Percentiles rank a stretch among this genome's conserved stretches.
phyloP scores from a whole-genome alignment of 2,329 filamentous ascomycete genomes.

The Penicillium sp. region DNA sequence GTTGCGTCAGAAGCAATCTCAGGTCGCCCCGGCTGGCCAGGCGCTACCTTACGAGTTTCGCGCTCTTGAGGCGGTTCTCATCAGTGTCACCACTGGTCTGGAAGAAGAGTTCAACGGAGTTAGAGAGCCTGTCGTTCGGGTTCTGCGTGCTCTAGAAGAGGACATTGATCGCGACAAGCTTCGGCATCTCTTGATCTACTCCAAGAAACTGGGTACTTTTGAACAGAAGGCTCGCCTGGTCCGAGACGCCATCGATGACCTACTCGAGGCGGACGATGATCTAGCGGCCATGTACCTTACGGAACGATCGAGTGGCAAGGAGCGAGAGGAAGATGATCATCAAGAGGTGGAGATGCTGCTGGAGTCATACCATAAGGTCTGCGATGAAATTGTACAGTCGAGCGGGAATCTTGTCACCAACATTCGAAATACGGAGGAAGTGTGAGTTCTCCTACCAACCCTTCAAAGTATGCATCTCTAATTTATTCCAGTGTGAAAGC shows the following conservation, averaged over 20 bases:
- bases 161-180: constrained; percentile 96
- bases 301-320: constrained; percentile 75
- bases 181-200: constrained; percentile 85
- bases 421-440: constrained; percentile 97
- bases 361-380: constrained; percentile 96
- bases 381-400: constrained; percentile 96
- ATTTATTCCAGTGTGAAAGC: constrained; percentile 72
- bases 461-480: constrained; percentile 11
- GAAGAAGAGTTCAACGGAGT: constrained; percentile 95
- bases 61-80: constrained; percentile 90
- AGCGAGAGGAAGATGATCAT: constrained; percentile 79
- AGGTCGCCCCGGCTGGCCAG: constrained; percentile 41
- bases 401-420: constrained; percentile 89
- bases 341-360: constrained; percentile 96
- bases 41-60: constrained; percentile 92
- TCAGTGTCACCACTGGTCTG: constrained; percentile 86
- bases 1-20: constrained; percentile 73
- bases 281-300: constrained; percentile 92
- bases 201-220: constrained; percentile 93
- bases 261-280: constrained; percentile 95
- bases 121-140: constrained; percentile 84
- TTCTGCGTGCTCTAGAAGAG: constrained; percentile 88
- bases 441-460: constrained; percentile 59
- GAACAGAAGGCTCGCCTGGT: constrained; percentile 96
- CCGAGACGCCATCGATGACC: constrained; percentile 89